These are phyloP conservation scores for Backusella psychrophila DNA, from an alignment of 192 early-diverging fungal species.

Conservation along the genomic window DNA sequence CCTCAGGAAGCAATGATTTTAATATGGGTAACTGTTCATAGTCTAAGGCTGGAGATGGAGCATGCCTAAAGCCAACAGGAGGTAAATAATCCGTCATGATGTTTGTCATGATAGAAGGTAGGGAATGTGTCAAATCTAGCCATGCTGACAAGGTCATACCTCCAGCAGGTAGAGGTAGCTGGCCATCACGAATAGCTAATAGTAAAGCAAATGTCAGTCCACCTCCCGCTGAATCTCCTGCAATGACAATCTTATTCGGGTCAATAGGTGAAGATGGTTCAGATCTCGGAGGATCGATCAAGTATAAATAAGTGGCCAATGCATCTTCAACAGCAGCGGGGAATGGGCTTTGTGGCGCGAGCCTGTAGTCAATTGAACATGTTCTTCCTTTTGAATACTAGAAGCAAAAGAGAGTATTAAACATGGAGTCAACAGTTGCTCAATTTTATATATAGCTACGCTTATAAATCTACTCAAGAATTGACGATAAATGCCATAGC, in stretches of 20 bases:
- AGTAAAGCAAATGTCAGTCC: conserved; percentile 53
- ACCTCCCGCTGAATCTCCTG: conserved; percentile 73
- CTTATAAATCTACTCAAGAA: conserved; percentile 49
- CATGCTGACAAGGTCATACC: conserved; percentile 63
- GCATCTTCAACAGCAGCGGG: conserved; percentile 83
- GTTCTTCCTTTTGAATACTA: conserved; percentile 20
- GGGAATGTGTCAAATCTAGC: conserved; percentile 51
- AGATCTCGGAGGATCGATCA: conserved; percentile 51
- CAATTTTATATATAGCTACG: conserved; percentile 6
- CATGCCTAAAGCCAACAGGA: conserved; percentile 42
- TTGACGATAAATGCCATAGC: conserved; percentile 36
- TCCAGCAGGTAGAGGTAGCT: conserved; percentile 55
- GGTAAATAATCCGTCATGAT: conserved; percentile 43
- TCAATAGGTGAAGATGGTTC: conserved; percentile 45
- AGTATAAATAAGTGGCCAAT: conserved; percentile 67
- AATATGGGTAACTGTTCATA: conserved; percentile 16
- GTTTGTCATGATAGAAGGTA: conserved; percentile 40
- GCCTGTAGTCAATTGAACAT: conserved; percentile 63
- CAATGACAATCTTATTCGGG: conserved; percentile 56
- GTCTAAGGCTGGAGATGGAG: conserved; percentile 29
- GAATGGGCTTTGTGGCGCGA: conserved; percentile 79
- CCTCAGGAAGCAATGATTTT: background rate
- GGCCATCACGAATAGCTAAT: conserved; percentile 56
- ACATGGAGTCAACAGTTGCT: background rate
- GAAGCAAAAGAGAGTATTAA: background rate